Conservation (phyloP, 495 filamentous ascomycete species). For the Aspergillus sclerotioniger region DNA sequence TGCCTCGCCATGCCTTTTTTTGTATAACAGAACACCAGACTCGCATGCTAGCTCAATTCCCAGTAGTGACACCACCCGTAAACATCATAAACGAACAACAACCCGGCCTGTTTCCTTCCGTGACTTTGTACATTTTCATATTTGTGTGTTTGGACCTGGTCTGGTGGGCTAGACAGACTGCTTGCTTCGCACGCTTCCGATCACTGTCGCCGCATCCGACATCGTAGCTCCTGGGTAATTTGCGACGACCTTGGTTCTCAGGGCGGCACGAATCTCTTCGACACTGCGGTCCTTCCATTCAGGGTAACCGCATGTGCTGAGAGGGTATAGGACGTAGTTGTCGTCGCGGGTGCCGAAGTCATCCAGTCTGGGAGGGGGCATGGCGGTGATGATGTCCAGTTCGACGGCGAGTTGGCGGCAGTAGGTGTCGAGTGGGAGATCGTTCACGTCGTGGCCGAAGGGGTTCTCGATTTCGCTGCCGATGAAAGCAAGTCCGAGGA, state of each 20-base stretch:
- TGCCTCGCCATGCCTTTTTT: neutral
- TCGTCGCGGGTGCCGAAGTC: constrained; percentile 56
- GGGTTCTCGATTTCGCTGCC: constrained; percentile 88
- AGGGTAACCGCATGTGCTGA: constrained; percentile 56
- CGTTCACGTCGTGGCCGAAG: constrained; percentile 84
- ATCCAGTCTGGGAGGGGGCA: constrained; percentile 51
- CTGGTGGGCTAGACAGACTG: constrained; percentile 29
- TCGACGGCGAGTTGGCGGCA: constrained; percentile 70
- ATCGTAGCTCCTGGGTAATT: constrained; percentile 16
- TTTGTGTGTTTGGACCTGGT: too few species aligned
- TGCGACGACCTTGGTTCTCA: constrained; percentile 46
- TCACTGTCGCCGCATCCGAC: constrained; percentile 29
- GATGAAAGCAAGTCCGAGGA: constrained; percentile 83
- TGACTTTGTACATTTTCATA: neutral
- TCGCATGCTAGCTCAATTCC: constrained; percentile 28
- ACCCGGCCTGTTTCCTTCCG: neutral
- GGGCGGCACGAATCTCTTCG: constrained; percentile 55
- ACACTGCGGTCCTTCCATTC: constrained; percentile 62
- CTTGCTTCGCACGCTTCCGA: constrained; percentile 21
- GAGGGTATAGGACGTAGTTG: constrained; percentile 68
- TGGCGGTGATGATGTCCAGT: constrained; percentile 68
- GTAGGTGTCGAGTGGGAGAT: constrained; percentile 75
- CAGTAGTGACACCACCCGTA: neutral
- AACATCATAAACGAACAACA: neutral
- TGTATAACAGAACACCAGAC: constrained; percentile 29